Base-by-base conservation (phyloP, 139 green algal species). In the Bryopsis sp. region DNA sequence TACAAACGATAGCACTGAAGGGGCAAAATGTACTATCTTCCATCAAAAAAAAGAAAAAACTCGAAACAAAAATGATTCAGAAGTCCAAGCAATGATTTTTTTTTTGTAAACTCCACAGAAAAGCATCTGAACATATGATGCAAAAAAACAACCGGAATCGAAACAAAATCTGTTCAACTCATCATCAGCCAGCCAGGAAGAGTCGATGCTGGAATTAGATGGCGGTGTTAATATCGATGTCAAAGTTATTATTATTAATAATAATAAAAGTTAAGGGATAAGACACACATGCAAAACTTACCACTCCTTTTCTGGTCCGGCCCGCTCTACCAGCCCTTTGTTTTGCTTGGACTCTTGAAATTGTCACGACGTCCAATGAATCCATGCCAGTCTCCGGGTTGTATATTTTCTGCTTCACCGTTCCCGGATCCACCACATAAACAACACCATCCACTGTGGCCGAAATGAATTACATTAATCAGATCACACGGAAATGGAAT, bases 341-440 rank as follows among this genome's bases (percentile, higher is more conserved):
- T 24, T 80, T 90, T 7, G 92, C 92, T 72, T 96, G 87, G 71
- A 95, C 87, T 3, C 79, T 61, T 58, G 74, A 89, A 66, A 96
- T 95, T 63, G 85, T 70, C 37, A 85, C 77, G n/a, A 97, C 82
- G 3, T 84, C 71, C 54, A 98, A 81, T 15, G 77, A 77, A 60
- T 96, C 93, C 80, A 97, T 90, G 7, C 92, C 90, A 0, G 78
- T 92, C 29, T 74, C 60, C 0, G 90, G 75, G 71, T 95, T 84
- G 83, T 98, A 95, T 37, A 80, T 65, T 81, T 95, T 96, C 78
- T 93, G 83, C 84, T 98, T 98, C 34, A 96, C 87, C 46, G 92
- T 59, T 31, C 93, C 93, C 24, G 77, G 72, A 79, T 97, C 90
- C 34, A 96, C 74, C 33, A 96, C 90, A 59, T 95, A 96, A 68